A percentile compares a stretch with the other conserved stretches of the same genome.
Evolutionary conservation across 2,329 filamentous ascomycete genomes (phyloP).

Genomic region (Aspergillus hiratsukae): DNA sequence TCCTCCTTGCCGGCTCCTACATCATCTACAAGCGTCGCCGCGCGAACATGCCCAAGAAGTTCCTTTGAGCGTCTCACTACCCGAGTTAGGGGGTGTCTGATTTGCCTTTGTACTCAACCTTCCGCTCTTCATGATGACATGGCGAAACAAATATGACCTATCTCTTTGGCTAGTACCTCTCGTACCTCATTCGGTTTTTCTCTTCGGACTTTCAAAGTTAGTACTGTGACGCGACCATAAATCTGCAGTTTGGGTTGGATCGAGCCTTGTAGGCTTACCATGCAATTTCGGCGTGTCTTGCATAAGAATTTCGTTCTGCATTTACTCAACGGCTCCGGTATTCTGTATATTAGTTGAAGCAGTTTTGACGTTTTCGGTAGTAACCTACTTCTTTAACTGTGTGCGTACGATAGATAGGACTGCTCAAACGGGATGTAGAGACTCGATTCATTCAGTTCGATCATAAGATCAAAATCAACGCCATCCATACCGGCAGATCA

Average conservation of each 20-base stretch:
- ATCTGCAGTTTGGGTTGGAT: background rate
- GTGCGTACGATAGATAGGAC: background rate
- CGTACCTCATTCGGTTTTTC: background rate
- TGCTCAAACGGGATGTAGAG: background rate
- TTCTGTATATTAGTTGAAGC: background rate
- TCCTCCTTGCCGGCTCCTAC: constrained; percentile 65
- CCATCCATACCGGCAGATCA: background rate
- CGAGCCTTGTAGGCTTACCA: background rate
- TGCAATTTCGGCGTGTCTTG: background rate
- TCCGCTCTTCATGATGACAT: background rate
- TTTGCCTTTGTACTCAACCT: background rate
- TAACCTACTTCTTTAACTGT: background rate
- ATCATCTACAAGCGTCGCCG: constrained; percentile 75
- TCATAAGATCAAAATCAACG: background rate
- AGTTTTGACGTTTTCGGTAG: background rate
- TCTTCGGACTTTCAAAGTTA: background rate
- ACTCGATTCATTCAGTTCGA: background rate
- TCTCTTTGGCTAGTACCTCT: background rate
- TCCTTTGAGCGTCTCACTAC: constrained; percentile 52
- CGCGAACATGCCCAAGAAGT: constrained; percentile 81
- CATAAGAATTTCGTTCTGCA: background rate
- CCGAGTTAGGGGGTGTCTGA: background rate
- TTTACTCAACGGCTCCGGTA: background rate
- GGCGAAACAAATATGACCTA: background rate
- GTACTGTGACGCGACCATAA: background rate